Base-by-base conservation (phyloP, 2,329 filamentous ascomycete species). In the Penicillium capsulatum region DNA sequence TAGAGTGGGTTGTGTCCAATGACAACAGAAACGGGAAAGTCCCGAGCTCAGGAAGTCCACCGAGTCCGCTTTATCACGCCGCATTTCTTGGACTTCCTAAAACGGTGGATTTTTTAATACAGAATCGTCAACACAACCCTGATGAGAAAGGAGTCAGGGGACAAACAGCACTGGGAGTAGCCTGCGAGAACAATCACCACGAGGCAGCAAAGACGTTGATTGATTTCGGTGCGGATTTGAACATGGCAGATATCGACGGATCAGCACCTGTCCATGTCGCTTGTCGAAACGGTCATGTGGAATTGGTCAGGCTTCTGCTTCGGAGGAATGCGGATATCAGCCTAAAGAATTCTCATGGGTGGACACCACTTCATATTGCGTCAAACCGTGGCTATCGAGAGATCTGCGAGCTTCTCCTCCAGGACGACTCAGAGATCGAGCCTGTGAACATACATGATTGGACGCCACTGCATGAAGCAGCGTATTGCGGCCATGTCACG, bases 41-140 rank as follows among this genome's bases (percentile, higher is more conserved):
- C 22, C 20, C 17, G 7, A n/a, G 5, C 15, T 8, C 17, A 36
- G n/a, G n/a, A 6, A 14, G 7, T 28, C 34, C 22, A 29, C 3
- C 13, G 10, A 11, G 20, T 17, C 15, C 42, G 31, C 7, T 14
- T 45, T 45, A 32, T 15, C 42, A 42, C n/a, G 38, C 42, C 15
- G 11, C 31, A n/a, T 36, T 17, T 14, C 17, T 45, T 19, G 31
- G 32, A n/a, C 11, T 42, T 3, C 6, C 9, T 4, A 35, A 42
- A 14, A 36, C 20, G 4, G 16, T 30, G 16, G 17, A 33, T 9
- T 19, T 26, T 2, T 20, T 41, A 2, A 4, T 38, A 5, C 9
- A 7, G 2, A 30, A 29, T 2, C 1, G 27, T 5, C 15, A 24
- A 4, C 13, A 14, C 11, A 2, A 7, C 3, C 14, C 33, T 8